Base-by-base conservation (phyloP, 2,329 filamentous ascomycete species). In the Hypomyces perniciosus region DNA sequence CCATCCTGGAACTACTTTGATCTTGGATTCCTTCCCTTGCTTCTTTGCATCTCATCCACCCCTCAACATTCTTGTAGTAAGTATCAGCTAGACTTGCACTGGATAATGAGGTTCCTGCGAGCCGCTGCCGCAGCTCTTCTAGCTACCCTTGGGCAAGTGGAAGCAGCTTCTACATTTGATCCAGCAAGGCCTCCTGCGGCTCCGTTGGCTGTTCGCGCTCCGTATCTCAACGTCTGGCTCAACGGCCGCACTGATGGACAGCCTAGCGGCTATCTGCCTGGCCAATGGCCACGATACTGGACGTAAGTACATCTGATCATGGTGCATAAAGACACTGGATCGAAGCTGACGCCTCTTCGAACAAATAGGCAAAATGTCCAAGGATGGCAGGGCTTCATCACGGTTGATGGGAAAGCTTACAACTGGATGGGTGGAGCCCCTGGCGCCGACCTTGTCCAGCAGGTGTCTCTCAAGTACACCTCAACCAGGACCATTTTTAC, bases 171-270 rank as follows among this genome's bases (percentile, higher is more conserved):
- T 8, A 80, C 73, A 2, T 88, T 86, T 62, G 73, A 69, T 34
- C 85, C 85, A 33, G 77, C 80, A 34, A 75, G 83, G 6, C 84
- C 85, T 39, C 85, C 85, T 12, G 77, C 85, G 1, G 73, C 87
- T 29, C 87, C 88, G 9, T 68, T 92, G 33, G 86, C 86, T 40
- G 87, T 91, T 41, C 83, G 81, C 55, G 85, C 83, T 8, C 88
- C 88, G 0, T 92, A 91, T 58, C 68, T 91, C 12, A 89, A 80
- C 62, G 79, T 82, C 10, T 89, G 85, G 84, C 73, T 85, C 39
- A 69, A 78, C 51, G 82, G 77, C 8, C 83, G 83, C 1, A 78
- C 72, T 29, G 74, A 82, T 62, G 80, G 77, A 26, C 78, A 79
- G 8, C 80, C 84, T 61, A 82, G 83, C 33, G 84, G 84, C 1